These are phyloP conservation scores for Leucogyrophana mollusca DNA, from an alignment of 768 basidiomycete species.

Conservation along the genomic window DNA sequence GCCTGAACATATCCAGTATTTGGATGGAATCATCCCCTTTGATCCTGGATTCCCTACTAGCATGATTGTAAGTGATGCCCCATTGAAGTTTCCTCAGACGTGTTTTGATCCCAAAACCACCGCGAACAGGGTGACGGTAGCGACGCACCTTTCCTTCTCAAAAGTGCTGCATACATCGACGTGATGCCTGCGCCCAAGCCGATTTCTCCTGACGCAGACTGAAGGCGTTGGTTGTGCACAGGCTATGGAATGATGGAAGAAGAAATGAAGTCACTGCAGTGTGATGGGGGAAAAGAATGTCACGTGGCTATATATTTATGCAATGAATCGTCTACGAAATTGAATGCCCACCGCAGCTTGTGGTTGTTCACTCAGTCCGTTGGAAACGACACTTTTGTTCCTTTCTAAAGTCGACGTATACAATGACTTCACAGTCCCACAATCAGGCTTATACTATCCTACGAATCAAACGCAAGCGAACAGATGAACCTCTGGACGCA, in stretches of 20 bases:
- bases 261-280: no score
- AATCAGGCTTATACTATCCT: constrained; percentile 64
- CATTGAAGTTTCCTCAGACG: neutral
- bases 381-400: no score
- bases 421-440: constrained; percentile 20
- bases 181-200: constrained; percentile 11
- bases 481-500: constrained; percentile 80
- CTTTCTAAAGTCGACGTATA: neutral
- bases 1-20: constrained; percentile 33
- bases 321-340: no score
- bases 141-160: constrained; percentile 12
- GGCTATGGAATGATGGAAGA: no score
- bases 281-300: no score
- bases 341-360: no score
- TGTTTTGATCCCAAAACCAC: constrained; percentile 1
- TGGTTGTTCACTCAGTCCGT: no score
- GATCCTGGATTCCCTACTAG: constrained; percentile 36
- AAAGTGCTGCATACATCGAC: constrained; percentile 17
- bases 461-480: constrained; percentile 80
- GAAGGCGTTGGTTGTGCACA: no score
- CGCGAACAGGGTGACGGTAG: constrained; percentile 27
- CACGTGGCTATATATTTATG: no score
- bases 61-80: constrained; percentile 28
- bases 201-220: constrained; percentile 11
- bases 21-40: constrained; percentile 38